Percentiles rank a stretch among this genome's conserved stretches.
Conservation (phyloP, 768 basidiomycete genomes). For the Imleria badia region DNA sequence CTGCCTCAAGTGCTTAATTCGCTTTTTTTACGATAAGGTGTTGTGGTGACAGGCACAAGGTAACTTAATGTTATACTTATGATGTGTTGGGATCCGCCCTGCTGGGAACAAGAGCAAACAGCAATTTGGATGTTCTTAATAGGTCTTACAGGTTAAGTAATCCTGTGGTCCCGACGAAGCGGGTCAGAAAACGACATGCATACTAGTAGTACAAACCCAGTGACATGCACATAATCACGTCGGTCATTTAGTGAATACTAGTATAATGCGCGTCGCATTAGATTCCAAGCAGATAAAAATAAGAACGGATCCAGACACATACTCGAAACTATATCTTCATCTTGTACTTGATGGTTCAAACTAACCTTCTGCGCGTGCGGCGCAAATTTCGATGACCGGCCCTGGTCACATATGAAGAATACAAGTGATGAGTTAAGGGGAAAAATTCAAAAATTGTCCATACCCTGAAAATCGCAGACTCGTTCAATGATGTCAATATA, state of each 20-base stretch:
- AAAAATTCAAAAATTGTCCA: neutral
- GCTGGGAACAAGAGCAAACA: neutral
- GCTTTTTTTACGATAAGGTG: neutral
- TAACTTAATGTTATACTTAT: too few relatives aligned
- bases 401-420: slow-evolving; percentile 41
- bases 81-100: neutral
- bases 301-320: slow-evolving; percentile 32
- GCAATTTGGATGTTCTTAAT: neutral
- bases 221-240: neutral
- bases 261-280: neutral
- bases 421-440: neutral
- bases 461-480: slow-evolving; percentile 26
- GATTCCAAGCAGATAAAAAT: neutral
- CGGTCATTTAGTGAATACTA: slow-evolving; percentile 35
- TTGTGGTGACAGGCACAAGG: too few relatives aligned
- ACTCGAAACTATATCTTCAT: slow-evolving; percentile 91
- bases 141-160: too few relatives aligned
- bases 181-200: neutral
- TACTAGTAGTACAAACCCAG: neutral
- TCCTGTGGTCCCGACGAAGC: too few relatives aligned
- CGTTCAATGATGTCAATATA: neutral
- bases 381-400: slow-evolving; percentile 90
- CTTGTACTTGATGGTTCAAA: slow-evolving; percentile 76
- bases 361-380: slow-evolving; percentile 96
- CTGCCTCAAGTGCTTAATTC: neutral